Conservation (phyloP, 208 protist genomes). For the Crithidia mellificae region DNA sequence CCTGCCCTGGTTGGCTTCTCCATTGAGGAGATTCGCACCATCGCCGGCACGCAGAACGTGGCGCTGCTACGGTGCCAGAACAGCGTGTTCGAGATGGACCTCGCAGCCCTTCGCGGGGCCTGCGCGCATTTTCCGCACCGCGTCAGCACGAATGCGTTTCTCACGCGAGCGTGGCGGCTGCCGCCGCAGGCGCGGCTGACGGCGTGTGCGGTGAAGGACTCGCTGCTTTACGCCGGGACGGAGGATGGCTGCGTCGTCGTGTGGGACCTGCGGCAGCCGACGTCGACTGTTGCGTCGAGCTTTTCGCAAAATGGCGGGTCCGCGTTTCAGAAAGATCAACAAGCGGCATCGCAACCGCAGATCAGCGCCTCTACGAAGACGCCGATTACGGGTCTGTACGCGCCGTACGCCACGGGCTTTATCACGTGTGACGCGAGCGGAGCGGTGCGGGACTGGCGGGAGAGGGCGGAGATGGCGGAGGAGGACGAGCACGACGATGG, state of each 20-base stretch:
- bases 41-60: conserved; percentile 46
- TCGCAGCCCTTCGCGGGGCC: conserved; percentile 25
- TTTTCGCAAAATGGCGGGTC: not conserved
- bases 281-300: conserved; percentile 11
- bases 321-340: not conserved
- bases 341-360: conserved; percentile 9
- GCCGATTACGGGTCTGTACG: conserved; percentile 55
- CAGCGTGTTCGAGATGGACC: conserved; percentile 47
- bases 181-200: conserved; percentile 60
- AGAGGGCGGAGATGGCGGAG: conserved; percentile 22
- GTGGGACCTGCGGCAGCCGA: conserved; percentile 55
- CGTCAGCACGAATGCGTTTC: conserved; percentile 29
- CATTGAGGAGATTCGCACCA: conserved; percentile 38
- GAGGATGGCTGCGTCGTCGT: conserved; percentile 60
- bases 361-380: conserved; percentile 36
- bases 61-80: conserved; percentile 47
- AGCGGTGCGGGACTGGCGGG: conserved; percentile 49
- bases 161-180: conserved; percentile 63
- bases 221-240: conserved; percentile 56
- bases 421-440: conserved; percentile 64
- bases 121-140: conserved; percentile 16
- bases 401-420: conserved; percentile 57
- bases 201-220: conserved; percentile 47
- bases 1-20: conserved; percentile 46
- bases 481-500: conserved; percentile 15